Evolutionary conservation across 345 rosid genomes (phyloP).

Genomic region (Conringia planisiliqua): DNA sequence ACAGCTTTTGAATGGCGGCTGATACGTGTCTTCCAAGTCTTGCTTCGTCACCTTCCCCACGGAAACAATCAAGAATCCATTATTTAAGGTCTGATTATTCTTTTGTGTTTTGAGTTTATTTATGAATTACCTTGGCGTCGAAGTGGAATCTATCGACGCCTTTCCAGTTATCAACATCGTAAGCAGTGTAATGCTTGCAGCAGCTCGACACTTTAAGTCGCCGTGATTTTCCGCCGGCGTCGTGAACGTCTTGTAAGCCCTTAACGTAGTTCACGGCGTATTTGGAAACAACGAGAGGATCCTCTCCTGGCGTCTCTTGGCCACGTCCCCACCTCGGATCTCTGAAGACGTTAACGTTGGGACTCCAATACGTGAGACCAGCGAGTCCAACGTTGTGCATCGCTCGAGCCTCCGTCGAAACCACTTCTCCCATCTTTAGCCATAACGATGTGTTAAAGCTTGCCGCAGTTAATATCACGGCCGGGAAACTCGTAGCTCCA

Average conservation of each 20-base stretch:
- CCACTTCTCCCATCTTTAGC: conserved; percentile 51
- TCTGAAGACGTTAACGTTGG: conserved; percentile 46
- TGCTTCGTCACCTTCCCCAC: conserved; percentile 41
- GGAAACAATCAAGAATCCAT: background rate
- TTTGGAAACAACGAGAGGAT: conserved; percentile 40
- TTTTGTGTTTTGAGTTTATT: background rate
- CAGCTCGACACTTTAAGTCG: conserved; percentile 47
- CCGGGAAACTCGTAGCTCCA: conserved; percentile 68
- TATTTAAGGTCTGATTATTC: background rate
- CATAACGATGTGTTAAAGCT: conserved; percentile 55
- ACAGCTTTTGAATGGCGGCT: conserved; percentile 47
- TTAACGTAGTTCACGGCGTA: conserved; percentile 46
- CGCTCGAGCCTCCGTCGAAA: conserved; percentile 46
- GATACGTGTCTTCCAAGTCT: conserved; percentile 54
- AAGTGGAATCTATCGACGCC: conserved; percentile 41
- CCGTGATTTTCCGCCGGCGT: conserved; percentile 10
- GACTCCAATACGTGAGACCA: conserved; percentile 57
- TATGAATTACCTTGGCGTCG: conserved; percentile 40
- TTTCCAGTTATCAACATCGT: conserved; percentile 54
- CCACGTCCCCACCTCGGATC: conserved; percentile 58
- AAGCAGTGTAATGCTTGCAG: conserved; percentile 60
- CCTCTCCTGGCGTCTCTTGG: conserved; percentile 55
- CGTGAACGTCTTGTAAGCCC: conserved; percentile 47
- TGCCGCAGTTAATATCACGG: conserved; percentile 49
- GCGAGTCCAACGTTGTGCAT: conserved; percentile 41